These are phyloP conservation scores for Pisolithus orientalis DNA, from an alignment of 768 basidiomycete genomes.

Conservation along the genomic window DNA sequence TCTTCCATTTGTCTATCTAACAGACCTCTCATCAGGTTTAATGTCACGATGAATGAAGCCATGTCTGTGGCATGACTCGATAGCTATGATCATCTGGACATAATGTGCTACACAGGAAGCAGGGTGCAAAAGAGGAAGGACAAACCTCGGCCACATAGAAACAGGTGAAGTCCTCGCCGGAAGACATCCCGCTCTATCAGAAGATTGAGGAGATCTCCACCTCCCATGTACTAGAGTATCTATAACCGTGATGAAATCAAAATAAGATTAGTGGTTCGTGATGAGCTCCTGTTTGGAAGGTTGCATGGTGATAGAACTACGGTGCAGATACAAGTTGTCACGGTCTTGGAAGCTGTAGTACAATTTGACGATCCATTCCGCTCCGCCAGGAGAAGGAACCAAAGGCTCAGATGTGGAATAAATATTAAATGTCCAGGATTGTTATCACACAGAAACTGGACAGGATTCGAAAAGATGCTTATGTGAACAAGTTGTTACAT, in stretches of 20 bases:
- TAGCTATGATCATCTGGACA: constrained; percentile 83
- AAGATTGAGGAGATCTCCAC: constrained; percentile 92
- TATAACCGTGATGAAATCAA: constrained; percentile 51
- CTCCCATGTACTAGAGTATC: constrained; percentile 94
- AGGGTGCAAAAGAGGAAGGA: constrained; percentile 14
- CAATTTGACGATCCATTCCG: constrained; percentile 92
- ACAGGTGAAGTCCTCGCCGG: constrained; percentile 82
- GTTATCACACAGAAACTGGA: no score
- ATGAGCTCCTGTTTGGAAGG: constrained; percentile 20
- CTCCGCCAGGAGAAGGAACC: constrained; percentile 63
- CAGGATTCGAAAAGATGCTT: no score
- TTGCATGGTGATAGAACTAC: constrained; percentile 30
- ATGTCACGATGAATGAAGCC: constrained; percentile 99
- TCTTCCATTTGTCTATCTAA: no score
- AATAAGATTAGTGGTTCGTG: constrained; percentile 41
- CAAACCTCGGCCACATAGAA: constrained; percentile 92
- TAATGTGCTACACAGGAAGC: constrained; percentile 21
- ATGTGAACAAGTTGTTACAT: no score
- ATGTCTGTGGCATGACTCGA: constrained; percentile 88
- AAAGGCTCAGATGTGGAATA: constrained; percentile 83
- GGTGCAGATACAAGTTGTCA: constrained; percentile 89
- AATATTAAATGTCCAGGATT: no score
- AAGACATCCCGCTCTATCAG: constrained; percentile 90
- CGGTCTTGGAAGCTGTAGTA: constrained; percentile 94
- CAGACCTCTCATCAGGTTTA: constrained; percentile 81